These are phyloP conservation scores for Aspergillus vadensis DNA, from an alignment of 2,329 filamentous ascomycete species.

Conservation along the genomic window DNA sequence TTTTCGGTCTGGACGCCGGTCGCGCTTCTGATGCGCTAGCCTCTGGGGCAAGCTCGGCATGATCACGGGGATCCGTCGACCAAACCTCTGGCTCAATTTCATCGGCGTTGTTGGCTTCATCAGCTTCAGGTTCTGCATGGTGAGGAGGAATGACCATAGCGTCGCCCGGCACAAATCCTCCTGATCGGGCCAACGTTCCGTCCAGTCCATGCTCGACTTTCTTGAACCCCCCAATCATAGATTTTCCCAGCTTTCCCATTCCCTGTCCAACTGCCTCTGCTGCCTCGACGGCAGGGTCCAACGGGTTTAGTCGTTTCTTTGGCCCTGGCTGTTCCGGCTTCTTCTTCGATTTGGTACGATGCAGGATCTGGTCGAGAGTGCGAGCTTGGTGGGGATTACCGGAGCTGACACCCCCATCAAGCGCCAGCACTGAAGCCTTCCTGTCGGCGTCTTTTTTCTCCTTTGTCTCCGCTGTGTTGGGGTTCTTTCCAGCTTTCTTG, in stretches of 20 bases:
- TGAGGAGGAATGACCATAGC: conserved; percentile 11
- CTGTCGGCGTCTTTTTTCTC: conserved; percentile 55
- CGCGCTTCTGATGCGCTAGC: background rate
- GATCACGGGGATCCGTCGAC: background rate
- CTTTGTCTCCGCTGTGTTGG: conserved; percentile 40
- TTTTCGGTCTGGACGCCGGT: conserved; percentile 23
- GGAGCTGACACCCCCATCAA: conserved; percentile 55
- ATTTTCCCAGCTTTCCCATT: conserved; percentile 48
- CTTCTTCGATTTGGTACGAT: conserved; percentile 23
- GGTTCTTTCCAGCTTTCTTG: conserved; percentile 60
- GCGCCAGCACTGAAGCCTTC: conserved; percentile 46
- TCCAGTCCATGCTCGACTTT: conserved; percentile 43
- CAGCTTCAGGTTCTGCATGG: background rate
- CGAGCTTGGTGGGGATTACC: conserved; percentile 61
- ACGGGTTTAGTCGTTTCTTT: conserved; percentile 26
- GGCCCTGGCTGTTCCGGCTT: conserved; percentile 17
- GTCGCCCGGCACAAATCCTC: conserved; percentile 34
- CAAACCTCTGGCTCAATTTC: background rate
- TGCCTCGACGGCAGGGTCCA: conserved; percentile 53
- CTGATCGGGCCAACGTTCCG: conserved; percentile 35
- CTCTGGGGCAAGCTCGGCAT: background rate
- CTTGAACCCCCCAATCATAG: conserved; percentile 47
- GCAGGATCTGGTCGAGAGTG: conserved; percentile 50
- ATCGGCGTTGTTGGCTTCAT: background rate
- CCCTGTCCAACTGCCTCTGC: conserved; percentile 56